Percentiles rank a stretch among this genome's conserved stretches.
These are phyloP conservation scores for Linum tenue DNA, from an alignment of 345 rosid genomes.

Conservation along the genomic window DNA sequence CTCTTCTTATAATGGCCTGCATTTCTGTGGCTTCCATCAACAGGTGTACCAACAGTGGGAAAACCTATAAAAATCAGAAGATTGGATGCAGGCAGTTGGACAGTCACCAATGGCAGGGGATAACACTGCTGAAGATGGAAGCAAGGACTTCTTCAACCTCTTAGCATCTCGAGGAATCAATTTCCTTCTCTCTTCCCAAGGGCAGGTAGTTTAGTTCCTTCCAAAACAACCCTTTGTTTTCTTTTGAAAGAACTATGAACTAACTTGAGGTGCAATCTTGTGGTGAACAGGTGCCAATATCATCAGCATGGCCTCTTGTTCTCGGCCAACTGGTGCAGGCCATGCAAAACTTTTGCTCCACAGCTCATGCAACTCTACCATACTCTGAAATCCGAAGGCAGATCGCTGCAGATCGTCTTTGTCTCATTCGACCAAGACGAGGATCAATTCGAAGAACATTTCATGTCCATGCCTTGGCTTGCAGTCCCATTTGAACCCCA, in stretches of 20 bases:
- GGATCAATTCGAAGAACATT: slow-evolving; percentile 48
- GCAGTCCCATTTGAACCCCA: slow-evolving; percentile 52
- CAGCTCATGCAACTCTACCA: slow-evolving; percentile 51
- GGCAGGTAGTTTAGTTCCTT: slow-evolving; percentile 28
- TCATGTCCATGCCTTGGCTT: slow-evolving; percentile 72
- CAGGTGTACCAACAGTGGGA: background rate
- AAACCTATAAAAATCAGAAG: background rate
- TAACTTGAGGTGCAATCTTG: background rate
- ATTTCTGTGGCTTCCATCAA: too few species aligned
- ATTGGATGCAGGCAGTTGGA: background rate
- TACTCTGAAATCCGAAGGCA: slow-evolving; percentile 29
- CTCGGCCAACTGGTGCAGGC: slow-evolving; percentile 88
- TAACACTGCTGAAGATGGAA: slow-evolving; percentile 12
- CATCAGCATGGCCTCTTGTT: slow-evolving; percentile 54
- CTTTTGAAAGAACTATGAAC: background rate
- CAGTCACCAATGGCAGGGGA: slow-evolving; percentile 27
- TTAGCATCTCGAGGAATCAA: slow-evolving; percentile 50
- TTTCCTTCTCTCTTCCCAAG: slow-evolving; percentile 44
- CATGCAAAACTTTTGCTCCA: slow-evolving; percentile 56
- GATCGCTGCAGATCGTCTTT: slow-evolving; percentile 53
- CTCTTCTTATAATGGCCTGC: too few species aligned
- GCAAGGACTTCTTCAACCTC: slow-evolving; percentile 25
- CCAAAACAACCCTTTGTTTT: background rate
- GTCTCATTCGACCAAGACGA: slow-evolving; percentile 61
- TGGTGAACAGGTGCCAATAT: slow-evolving; percentile 43